Evolutionary conservation across 169 alveolate genomes (phyloP).

Genomic region (Cryptosporidium ubiquitum): DNA sequence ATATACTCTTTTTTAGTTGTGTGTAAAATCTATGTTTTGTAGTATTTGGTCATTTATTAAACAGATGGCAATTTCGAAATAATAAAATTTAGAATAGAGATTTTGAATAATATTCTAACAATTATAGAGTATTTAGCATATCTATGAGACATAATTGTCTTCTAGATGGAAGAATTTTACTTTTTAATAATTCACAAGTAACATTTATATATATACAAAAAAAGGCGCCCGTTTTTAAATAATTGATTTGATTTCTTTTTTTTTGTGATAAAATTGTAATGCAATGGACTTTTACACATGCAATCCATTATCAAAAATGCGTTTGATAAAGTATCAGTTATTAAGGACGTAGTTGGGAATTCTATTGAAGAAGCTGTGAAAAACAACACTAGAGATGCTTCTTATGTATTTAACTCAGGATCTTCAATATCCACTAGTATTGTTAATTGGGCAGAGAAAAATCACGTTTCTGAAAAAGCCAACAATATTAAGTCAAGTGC

Average conservation of each 20-base stretch:
- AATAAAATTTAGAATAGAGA: no score
- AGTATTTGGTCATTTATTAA: no score
- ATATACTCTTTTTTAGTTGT: neutral
- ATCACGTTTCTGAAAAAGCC: conserved; percentile 42
- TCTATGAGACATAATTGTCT: no score
- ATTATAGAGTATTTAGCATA: no score
- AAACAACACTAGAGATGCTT: conserved; percentile 31
- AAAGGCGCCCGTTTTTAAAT: neutral
- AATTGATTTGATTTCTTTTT: no score
- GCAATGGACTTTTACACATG: conserved; percentile 61
- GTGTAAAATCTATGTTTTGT: neutral
- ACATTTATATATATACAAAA: no score
- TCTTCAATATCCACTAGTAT: conserved; percentile 46
- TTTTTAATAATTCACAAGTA: no score
- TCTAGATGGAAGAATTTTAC: no score
- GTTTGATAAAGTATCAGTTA: conserved; percentile 52
- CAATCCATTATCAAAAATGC: conserved; percentile 66
- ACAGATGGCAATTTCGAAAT: neutral
- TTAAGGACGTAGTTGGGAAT: conserved; percentile 63
- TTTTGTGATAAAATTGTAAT: neutral
- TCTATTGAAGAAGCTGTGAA: conserved; percentile 67
- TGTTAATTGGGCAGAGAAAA: conserved; percentile 72
- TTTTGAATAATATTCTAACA: neutral
- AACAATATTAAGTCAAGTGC: conserved; percentile 46
- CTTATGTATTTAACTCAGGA: conserved; percentile 41